phyloP scores from a whole-genome alignment of 2,329 filamentous ascomycete genomes.

The Coniochaeta sp. region DNA sequence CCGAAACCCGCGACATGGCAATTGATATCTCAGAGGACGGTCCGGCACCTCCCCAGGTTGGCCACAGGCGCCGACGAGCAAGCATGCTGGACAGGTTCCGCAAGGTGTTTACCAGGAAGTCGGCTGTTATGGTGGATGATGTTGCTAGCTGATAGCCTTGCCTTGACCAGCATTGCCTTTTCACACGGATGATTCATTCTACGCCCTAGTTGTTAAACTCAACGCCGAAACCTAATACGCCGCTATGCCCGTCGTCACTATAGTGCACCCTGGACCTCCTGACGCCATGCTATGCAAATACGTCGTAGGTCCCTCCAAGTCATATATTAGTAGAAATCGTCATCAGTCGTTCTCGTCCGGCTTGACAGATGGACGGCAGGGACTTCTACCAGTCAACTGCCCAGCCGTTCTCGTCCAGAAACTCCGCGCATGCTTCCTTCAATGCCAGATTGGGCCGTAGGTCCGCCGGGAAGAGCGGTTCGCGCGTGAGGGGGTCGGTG shows the following conservation, averaged over 20 bases:
- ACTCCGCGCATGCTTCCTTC: slow-evolving; percentile 77
- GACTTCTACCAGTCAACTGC: slow-evolving; percentile 73
- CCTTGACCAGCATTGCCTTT: background rate
- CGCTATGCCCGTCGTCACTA: background rate
- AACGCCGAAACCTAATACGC: background rate
- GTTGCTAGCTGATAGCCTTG: background rate
- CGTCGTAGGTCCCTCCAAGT: background rate
- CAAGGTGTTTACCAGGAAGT: slow-evolving; percentile 5
- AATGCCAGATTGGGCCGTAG: slow-evolving; percentile 75
- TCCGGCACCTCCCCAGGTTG: background rate
- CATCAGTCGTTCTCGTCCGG: background rate
- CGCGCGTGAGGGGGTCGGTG: slow-evolving; percentile 78
- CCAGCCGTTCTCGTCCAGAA: slow-evolving; percentile 82
- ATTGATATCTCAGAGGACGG: background rate
- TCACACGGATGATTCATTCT: too few relatives aligned
- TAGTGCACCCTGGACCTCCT: background rate
- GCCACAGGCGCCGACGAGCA: background rate
- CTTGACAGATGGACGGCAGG: background rate
- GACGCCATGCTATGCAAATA: slow-evolving; percentile 5
- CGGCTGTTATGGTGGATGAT: slow-evolving; percentile 1
- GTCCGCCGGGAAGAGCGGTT: slow-evolving; percentile 60
- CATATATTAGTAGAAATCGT: background rate
- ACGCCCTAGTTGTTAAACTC: too few relatives aligned
- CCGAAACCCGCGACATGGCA: background rate
- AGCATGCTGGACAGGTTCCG: slow-evolving; percentile 7